Evolutionary conservation across 2,329 filamentous ascomycete genomes (phyloP), one percentile per base, ranked within the genome.

Genomic region (Hyphodiscus sp.): DNA sequence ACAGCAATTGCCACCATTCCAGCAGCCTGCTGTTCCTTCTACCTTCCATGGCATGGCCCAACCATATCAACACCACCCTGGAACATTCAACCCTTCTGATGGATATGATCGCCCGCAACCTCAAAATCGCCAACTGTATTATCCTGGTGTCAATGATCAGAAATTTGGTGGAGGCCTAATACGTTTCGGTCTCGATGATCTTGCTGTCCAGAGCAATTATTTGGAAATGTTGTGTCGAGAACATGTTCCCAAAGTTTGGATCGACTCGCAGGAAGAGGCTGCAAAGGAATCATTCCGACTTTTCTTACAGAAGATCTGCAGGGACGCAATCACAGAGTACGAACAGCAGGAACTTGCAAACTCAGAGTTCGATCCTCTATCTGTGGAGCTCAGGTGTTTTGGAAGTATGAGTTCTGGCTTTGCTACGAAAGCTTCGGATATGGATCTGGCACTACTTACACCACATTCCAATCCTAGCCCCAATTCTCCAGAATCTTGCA

Each of bases 361-460:
- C 9, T 67, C 73, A 45, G 63, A 68, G 6, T 83, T 87, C 53
- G 71, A 76, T 16, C 65, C 76, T 20, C 65, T 72, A 10, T 79
- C 79, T 49, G 78, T 92, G n/a, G 75, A 82, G 50, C 74, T 95
- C 15, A 82, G 82, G 61, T 89, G 86, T 63, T 95, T 94, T 65
- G 91, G 90, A 5, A 95, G 90, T 67, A 75, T 95, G 46, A 81
- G 82, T 19, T 91, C 90, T 13, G 91, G 91, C 0, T 95, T 95
- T 70, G 91, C 89, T 2, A 90, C 88, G 11, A 87, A 87, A 63
- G 82, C 83, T n/a, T 92, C 91, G 1, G 91, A 96, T 64, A 90
- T 96, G 86, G 91, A 96, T 69, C 79, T 96, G 29, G 87, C 86
- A 9, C 78, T 95, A 33, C 74, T 94, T 5, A 86, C 87, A 1